Evolutionary conservation across 441 rosid species (phyloP), one percentile per base, ranked within the genome.

Genomic region (Gossypium aridum): DNA sequence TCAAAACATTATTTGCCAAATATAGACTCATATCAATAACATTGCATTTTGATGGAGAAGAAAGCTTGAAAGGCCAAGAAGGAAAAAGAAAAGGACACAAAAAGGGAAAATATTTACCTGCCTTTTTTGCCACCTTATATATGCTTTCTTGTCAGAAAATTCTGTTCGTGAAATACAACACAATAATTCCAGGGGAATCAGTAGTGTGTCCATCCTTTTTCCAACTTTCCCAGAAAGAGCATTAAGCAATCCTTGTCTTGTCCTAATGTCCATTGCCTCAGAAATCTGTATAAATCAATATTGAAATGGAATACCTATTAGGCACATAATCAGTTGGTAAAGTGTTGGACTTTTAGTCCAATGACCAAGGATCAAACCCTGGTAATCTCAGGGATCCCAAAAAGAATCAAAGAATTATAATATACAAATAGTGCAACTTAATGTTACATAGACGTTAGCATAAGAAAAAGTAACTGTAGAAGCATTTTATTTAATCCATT

Each of bases 101-200:
- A 77, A 72, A 68, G 71, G 66, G 71, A 75, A 49, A 80, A 78
- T 76, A 80, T 81, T 85, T 86, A 91, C 99, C 98, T 91, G 99
- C 91, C 99, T 94, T 83, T 91, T 96, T 86, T 96, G 99, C 98
- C 99, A 96, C 78, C 91, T 92, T 80, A 96, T 88, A 74, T 87
- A 96, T 59, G 98, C 90, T 85, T 93, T 94, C 85, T 94, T 94
- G 79, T 96, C 98, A 75, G 99, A 87, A 87, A 96, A 96, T 82
- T 96, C 98, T 26, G 98, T 88, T 73, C 95, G 90, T 75, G 99
- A 94, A 80, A 91, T 87, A 61, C 97, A 91, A 70, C 93, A 92
- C 79, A 96, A 83, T 83, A 94, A 75, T 80, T 96, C 98, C 87
- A 96, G 81, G 64, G 99, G 99, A 76, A 96, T 81, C 77, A 96